phyloP scores from a whole-genome alignment of 352 stramenopile genomes.

The Blastocystis sp. region DNA sequence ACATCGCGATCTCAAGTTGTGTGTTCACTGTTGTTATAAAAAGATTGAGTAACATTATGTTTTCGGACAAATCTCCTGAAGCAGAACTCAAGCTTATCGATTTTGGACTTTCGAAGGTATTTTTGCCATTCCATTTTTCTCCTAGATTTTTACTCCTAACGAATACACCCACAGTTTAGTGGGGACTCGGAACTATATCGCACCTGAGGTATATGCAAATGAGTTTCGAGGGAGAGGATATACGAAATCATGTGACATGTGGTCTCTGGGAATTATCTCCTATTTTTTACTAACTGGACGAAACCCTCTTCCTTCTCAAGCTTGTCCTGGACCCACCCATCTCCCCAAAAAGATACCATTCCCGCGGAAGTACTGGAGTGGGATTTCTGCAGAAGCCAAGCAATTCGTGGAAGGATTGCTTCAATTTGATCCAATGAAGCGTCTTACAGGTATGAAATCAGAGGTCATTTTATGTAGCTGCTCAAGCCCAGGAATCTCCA shows the following conservation, averaged over 20 bases:
- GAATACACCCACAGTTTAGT: conserved; percentile 41
- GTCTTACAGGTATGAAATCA: background rate
- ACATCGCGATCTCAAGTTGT: conserved; percentile 50
- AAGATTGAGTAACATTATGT: conserved; percentile 55
- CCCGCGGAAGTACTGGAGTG: background rate
- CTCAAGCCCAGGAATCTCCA: conserved; percentile 2
- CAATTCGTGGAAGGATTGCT: conserved; percentile 11
- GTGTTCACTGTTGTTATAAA: background rate
- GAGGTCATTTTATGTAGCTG: background rate
- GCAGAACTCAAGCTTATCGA: conserved; percentile 60
- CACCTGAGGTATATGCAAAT: conserved; percentile 31
- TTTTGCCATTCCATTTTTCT: background rate
- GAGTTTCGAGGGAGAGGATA: conserved; percentile 8
- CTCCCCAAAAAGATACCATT: background rate
- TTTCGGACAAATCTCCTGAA: conserved; percentile 21
- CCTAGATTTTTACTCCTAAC: background rate
- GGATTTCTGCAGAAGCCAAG: background rate
- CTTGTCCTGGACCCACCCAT: background rate
- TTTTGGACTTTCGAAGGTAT: conserved; percentile 54
- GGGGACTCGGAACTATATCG: conserved; percentile 48
- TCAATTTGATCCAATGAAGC: background rate
- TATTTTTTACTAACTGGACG: conserved; percentile 49
- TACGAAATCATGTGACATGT: conserved; percentile 50
- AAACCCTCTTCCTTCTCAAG: background rate
- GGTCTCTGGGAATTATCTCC: conserved; percentile 28